These are phyloP conservation scores for Telopea speciosissima DNA, from an alignment of 177 flowering plant species.

Conservation along the genomic window DNA sequence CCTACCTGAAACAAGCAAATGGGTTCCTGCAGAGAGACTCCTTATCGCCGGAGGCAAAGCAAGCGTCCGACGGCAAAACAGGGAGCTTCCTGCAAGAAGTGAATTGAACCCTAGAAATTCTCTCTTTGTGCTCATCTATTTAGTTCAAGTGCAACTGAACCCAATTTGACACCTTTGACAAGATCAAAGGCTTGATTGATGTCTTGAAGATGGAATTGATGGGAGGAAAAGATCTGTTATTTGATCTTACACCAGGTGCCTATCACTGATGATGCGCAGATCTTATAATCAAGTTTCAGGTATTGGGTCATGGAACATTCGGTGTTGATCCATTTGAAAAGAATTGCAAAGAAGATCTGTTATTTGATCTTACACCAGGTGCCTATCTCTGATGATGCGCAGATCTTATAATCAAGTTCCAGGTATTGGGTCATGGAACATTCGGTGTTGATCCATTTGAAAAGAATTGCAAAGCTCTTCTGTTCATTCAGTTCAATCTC, in stretches of 20 bases:
- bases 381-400: not conserved
- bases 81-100: slow-evolving; percentile 40
- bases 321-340: too few relatives aligned
- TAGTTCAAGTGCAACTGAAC: slow-evolving; percentile 1
- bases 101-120: slow-evolving; percentile 13
- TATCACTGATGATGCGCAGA: not conserved
- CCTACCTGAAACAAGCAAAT: slow-evolving; percentile 63
- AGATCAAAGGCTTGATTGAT: not conserved
- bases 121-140: not conserved
- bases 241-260: too few relatives aligned
- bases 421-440: too few relatives aligned
- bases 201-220: not conserved
- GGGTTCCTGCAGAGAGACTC: slow-evolving; percentile 70
- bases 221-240: not conserved
- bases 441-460: too few relatives aligned
- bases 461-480: not conserved
- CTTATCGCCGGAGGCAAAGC: slow-evolving; percentile 55
- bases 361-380: too few relatives aligned
- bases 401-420: not conserved
- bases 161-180: too few relatives aligned
- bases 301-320: too few relatives aligned
- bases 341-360: too few relatives aligned
- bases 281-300: too few relatives aligned
- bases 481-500: not conserved
- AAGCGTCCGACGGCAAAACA: slow-evolving; percentile 39